Conservation (phyloP, 2,329 filamentous ascomycete genomes). For the Phialophora expanda region DNA sequence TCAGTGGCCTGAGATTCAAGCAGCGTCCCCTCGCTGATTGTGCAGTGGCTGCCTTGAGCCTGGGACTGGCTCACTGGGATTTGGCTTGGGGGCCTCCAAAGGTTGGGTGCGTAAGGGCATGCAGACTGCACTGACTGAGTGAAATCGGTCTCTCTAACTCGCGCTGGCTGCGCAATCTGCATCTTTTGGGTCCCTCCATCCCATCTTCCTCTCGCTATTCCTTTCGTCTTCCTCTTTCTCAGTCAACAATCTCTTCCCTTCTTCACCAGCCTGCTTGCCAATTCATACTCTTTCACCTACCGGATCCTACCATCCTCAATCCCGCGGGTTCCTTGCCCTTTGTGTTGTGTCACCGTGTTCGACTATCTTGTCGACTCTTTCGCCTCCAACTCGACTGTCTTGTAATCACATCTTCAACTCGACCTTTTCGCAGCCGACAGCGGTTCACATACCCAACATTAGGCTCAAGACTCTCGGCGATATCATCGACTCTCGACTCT, state of each 20-base stretch:
- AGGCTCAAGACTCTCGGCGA: neutral
- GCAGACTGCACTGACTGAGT: constrained; percentile 5
- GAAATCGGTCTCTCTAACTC: constrained; percentile 16
- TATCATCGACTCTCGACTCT: constrained; percentile 3
- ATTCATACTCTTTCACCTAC: constrained; percentile 14
- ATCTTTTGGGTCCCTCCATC: constrained; percentile 30
- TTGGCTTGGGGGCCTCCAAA: constrained; percentile 16
- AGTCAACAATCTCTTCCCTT: constrained; percentile 23
- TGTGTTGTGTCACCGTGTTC: constrained; percentile 13
- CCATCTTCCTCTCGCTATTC: constrained; percentile 25
- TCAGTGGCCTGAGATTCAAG: constrained; percentile 18
- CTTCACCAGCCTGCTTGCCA: constrained; percentile 11
- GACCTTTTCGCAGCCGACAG: constrained; percentile 6
- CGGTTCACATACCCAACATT: neutral
- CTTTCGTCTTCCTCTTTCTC: constrained; percentile 22
- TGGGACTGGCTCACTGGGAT: constrained; percentile 17
- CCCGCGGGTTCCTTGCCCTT: constrained; percentile 8
- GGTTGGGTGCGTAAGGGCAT: constrained; percentile 18
- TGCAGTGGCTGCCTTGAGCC: constrained; percentile 4
- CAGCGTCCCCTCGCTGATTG: constrained; percentile 15
- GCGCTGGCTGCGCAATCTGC: constrained; percentile 19
- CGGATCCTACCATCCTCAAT: constrained; percentile 5
- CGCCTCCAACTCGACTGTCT: constrained; percentile 12
- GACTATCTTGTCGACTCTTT: constrained; percentile 15
- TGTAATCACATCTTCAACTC: constrained; percentile 23